phyloP scores from a whole-genome alignment of 2,329 filamentous ascomycete species.

The Teratosphaeria gauchensis region DNA sequence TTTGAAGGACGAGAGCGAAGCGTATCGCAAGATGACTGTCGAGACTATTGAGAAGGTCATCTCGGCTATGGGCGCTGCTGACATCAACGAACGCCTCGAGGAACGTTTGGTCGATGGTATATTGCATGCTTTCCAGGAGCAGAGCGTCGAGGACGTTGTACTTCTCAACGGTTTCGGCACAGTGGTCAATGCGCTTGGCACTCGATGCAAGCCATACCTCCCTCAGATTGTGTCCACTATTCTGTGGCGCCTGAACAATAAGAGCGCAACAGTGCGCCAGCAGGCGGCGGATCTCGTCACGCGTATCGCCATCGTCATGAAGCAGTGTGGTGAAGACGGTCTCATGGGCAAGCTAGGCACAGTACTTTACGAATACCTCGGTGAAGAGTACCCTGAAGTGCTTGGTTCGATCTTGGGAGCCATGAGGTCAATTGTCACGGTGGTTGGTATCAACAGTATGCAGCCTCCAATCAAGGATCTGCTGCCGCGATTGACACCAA shows the following conservation, averaged over 20 bases:
- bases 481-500: constrained; percentile 89
- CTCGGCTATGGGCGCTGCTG: constrained; percentile 82
- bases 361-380: constrained; percentile 94
- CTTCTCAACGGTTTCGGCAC: constrained; percentile 97
- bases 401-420: constrained; percentile 93
- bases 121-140: constrained; percentile 92
- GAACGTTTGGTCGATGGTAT: constrained; percentile 93
- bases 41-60: constrained; percentile 97
- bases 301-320: constrained; percentile 97
- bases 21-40: constrained; percentile 98
- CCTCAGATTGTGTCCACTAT: constrained; percentile 96
- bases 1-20: constrained; percentile 94
- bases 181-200: constrained; percentile 88
- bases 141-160: constrained; percentile 89
- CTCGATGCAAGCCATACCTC: constrained; percentile 89
- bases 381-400: constrained; percentile 97
- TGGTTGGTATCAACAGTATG: constrained; percentile 97
- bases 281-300: constrained; percentile 95
- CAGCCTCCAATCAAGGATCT: constrained; percentile 96
- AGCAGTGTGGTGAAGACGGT: constrained; percentile 92
- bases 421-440: constrained; percentile 89
- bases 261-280: constrained; percentile 90
- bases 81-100: constrained; percentile 85
- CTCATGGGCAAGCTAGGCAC: constrained; percentile 92
- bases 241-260: constrained; percentile 94